A percentile compares a stretch with the other conserved stretches of the same genome.
phyloP scores from a whole-genome alignment of 345 rosid species.

The Limnanthes douglasii region DNA sequence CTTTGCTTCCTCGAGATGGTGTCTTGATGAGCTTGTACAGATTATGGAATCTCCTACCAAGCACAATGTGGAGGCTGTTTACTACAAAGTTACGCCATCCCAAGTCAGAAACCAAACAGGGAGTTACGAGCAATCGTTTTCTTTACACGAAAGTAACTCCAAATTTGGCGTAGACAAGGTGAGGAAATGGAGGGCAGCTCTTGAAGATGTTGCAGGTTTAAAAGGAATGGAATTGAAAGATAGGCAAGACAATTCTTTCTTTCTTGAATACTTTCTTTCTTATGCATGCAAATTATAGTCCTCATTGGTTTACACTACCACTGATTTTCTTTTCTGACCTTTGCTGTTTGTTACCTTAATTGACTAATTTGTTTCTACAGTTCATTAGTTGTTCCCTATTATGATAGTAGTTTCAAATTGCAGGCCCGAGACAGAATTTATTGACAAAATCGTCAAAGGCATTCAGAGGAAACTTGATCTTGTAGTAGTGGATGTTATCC shows the following conservation, averaged over 20 bases:
- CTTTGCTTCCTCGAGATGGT: neutral
- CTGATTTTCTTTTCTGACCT: too few species aligned
- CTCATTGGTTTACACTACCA: too few species aligned
- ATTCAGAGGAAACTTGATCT: conserved; percentile 4
- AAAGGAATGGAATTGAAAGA: conserved; percentile 5
- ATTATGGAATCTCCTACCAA: conserved; percentile 1
- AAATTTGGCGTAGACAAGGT: neutral
- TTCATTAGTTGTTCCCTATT: neutral
- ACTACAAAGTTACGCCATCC: neutral
- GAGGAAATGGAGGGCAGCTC: conserved; percentile 3
- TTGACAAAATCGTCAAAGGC: conserved; percentile 2
- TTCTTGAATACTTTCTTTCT: too few species aligned
- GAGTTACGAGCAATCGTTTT: neutral
- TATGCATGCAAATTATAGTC: neutral
- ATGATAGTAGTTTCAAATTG: neutral
- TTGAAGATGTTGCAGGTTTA: conserved; percentile 2
- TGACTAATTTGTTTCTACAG: neutral
- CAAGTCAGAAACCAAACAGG: conserved; percentile 6
- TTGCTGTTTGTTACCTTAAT: too few species aligned
- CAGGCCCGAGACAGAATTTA: neutral
- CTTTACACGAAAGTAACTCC: neutral
- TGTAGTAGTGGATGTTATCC: conserved; percentile 6
- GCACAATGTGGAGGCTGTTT: neutral
- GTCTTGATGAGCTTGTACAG: conserved; percentile 1
- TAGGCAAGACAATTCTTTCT: too few species aligned